Conservation (phyloP, 257 asterid species). For the Nicotiana tomentosiformis region DNA sequence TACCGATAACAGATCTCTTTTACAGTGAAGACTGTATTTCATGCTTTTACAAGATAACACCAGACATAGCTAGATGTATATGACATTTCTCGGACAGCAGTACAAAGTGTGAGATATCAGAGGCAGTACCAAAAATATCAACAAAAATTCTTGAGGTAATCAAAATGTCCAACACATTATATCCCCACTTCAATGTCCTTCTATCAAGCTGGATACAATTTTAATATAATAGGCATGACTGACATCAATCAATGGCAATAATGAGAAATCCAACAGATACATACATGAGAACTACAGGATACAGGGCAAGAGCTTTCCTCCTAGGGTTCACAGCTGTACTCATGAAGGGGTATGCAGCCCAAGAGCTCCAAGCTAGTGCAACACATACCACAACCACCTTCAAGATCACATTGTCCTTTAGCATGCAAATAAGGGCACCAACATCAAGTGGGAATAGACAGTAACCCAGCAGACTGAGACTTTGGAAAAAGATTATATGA, state of each 20-base stretch:
- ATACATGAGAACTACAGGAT: constrained; percentile 90
- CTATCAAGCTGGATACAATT: neutral
- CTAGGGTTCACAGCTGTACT: constrained; percentile 79
- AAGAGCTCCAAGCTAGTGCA: constrained; percentile 90
- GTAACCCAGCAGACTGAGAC: constrained; percentile 90
- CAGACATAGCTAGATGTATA: neutral
- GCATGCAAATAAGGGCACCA: constrained; percentile 84
- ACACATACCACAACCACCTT: constrained; percentile 73
- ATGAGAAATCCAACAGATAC: constrained; percentile 93
- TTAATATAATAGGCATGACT: neutral
- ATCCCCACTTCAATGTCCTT: neutral
- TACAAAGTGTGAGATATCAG: neutral
- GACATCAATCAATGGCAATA: constrained; percentile 67
- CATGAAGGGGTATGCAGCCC: constrained; percentile 99
- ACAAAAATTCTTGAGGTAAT: neutral
- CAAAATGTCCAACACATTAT: neutral
- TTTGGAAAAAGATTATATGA: constrained; percentile 95
- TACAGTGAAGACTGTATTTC: neutral
- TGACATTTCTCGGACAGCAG: neutral
- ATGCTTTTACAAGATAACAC: neutral
- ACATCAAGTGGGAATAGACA: constrained; percentile 82
- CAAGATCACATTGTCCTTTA: constrained; percentile 63
- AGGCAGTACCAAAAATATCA: neutral
- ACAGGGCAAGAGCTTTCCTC: constrained; percentile 91
- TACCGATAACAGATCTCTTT: neutral